Evolutionary conservation across 768 basidiomycete species (phyloP).

Genomic region (Royoungia palumana): DNA sequence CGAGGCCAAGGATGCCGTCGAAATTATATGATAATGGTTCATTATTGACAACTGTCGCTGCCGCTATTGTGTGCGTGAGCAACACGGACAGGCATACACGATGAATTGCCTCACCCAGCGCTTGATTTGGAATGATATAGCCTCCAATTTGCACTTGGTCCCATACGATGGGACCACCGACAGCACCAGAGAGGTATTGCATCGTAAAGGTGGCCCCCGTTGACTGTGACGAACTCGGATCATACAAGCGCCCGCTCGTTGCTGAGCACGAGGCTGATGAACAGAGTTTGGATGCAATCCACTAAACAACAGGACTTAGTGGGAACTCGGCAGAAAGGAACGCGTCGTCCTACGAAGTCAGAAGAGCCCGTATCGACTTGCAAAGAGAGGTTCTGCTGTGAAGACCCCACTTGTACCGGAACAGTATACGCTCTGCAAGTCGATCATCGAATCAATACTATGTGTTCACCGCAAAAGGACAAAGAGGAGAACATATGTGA

Average conservation of each 20-base stretch:
- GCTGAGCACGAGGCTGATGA: constrained; percentile 48
- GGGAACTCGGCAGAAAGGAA: neutral
- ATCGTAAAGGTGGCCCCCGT: constrained; percentile 49
- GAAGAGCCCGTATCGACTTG: constrained; percentile 84
- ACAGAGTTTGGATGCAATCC: constrained; percentile 71
- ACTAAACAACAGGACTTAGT: constrained; percentile 40
- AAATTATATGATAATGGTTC: constrained; percentile 61
- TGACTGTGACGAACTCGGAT: constrained; percentile 45
- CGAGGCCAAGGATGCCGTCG: constrained; percentile 70
- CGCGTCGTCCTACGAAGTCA: constrained; percentile 56
- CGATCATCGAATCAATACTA: neutral
- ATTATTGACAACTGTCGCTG: constrained; percentile 48
- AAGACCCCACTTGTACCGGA: constrained; percentile 51
- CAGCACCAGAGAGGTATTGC: constrained; percentile 56
- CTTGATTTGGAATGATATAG: constrained; percentile 63
- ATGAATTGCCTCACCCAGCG: constrained; percentile 50
- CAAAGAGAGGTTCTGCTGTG: constrained; percentile 50
- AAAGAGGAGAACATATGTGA: neutral
- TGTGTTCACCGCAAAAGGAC: neutral
- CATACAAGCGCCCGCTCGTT: constrained; percentile 49
- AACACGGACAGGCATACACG: neutral
- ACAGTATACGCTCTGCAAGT: constrained; percentile 59
- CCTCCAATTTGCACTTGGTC: constrained; percentile 61
- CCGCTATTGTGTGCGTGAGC: constrained; percentile 40
- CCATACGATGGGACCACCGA: constrained; percentile 66